Evolutionary conservation across 768 basidiomycete genomes (phyloP).

Genomic region (Russula compacta): DNA sequence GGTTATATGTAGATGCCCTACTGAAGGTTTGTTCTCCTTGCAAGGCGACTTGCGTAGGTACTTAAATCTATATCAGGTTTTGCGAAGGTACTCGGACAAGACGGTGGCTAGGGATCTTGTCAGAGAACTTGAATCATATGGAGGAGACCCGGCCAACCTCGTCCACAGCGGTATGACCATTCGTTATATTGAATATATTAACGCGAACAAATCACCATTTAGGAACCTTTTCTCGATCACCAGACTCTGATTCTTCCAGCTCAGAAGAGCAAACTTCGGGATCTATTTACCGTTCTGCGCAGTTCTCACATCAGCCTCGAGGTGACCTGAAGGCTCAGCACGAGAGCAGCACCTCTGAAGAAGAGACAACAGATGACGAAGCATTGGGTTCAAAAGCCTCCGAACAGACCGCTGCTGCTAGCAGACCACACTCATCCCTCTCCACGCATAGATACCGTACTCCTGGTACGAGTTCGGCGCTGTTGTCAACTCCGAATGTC

Average conservation of each 20-base stretch:
- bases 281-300: constrained; percentile 16
- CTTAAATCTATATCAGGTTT: constrained; percentile 37
- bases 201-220: neutral
- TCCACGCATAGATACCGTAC: constrained; percentile 76
- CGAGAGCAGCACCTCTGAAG: constrained; percentile 18
- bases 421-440: constrained; percentile 66
- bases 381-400: constrained; percentile 23
- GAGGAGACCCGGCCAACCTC: constrained; percentile 56
- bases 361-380: constrained; percentile 18
- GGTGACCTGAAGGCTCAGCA: constrained; percentile 17
- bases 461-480: constrained; percentile 54
- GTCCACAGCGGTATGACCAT: constrained; percentile 50
- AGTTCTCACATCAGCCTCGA: constrained; percentile 9
- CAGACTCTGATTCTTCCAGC: constrained; percentile 54
- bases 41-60: neutral
- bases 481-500: constrained; percentile 43
- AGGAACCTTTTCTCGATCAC: constrained; percentile 39
- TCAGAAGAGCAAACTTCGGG: constrained; percentile 34
- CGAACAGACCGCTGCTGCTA: constrained; percentile 19
- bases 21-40: constrained; percentile 51
- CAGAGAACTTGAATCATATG: constrained; percentile 68
- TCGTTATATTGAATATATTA: neutral
- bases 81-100: constrained; percentile 77
- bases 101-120: constrained; percentile 68
- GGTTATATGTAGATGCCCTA: constrained; percentile 81